Percentiles rank a stretch among this genome's conserved stretches.
phyloP scores from a whole-genome alignment of 176 grass and related monocot genomes.

The Oryza glumipatula region DNA sequence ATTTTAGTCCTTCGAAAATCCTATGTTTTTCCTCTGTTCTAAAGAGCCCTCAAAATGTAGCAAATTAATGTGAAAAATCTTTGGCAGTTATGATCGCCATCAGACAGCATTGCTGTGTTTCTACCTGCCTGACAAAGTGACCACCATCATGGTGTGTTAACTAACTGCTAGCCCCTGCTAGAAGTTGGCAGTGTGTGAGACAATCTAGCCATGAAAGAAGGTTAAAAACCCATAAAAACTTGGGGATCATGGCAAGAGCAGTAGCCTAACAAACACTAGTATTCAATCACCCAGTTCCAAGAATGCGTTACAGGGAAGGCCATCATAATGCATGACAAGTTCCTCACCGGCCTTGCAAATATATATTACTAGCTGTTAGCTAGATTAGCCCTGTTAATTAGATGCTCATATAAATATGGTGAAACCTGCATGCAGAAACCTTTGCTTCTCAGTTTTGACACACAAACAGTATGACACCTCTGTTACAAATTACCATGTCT shows the following conservation, averaged over 20 bases:
- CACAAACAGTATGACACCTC: constrained; percentile 12
- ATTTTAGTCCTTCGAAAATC: no score
- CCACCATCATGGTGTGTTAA: background rate
- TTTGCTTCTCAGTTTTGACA: background rate
- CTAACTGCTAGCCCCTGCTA: background rate
- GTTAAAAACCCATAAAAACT: constrained; percentile 26
- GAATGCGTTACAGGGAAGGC: constrained; percentile 28
- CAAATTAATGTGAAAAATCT: no score
- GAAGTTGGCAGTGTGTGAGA: background rate
- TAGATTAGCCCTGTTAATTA: background rate
- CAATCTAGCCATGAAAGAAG: constrained; percentile 43
- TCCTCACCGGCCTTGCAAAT: background rate
- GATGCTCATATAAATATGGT: constrained; percentile 40
- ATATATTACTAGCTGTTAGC: background rate
- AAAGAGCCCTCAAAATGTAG: no score
- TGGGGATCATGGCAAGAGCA: constrained; percentile 49
- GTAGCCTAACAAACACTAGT: constrained; percentile 34
- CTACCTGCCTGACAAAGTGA: no score
- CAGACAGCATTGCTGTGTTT: no score
- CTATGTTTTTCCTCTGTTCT: no score
- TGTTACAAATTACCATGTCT: background rate
- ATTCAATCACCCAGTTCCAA: constrained; percentile 30
- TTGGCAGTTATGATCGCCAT: no score
- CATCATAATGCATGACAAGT: background rate
- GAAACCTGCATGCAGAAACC: background rate